Evolutionary conservation across 768 basidiomycete genomes (phyloP).

Genomic region (Pleurotus pulmonarius): DNA sequence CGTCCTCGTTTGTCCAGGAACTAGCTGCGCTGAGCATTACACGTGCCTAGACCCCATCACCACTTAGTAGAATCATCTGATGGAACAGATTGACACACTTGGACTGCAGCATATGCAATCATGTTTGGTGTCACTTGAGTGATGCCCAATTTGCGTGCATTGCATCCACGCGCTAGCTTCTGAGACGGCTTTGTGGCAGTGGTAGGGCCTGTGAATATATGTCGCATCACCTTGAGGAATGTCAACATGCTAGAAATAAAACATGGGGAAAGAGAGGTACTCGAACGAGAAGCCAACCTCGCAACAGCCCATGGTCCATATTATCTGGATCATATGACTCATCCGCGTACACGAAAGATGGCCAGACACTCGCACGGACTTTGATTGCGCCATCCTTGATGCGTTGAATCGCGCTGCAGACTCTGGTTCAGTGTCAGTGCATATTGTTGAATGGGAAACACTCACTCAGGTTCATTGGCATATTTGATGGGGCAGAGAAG

Average conservation of each 20-base stretch:
- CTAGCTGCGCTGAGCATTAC: constrained; percentile 15
- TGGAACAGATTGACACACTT: constrained; percentile 14
- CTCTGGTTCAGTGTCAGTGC: neutral
- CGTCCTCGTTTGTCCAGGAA: constrained; percentile 14
- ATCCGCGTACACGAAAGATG: constrained; percentile 1
- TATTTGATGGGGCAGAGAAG: neutral
- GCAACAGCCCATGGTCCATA: constrained; percentile 1
- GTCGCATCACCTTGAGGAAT: constrained; percentile 3
- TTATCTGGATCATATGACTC: constrained; percentile 1
- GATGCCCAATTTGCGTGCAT: constrained; percentile 10
- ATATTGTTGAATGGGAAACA: neutral
- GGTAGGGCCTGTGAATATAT: constrained; percentile 9
- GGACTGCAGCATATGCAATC: constrained; percentile 27
- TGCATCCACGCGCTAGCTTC: constrained; percentile 1
- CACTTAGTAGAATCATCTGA: neutral
- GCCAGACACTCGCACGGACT: neutral
- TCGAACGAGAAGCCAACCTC: constrained; percentile 2
- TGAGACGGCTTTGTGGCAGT: neutral
- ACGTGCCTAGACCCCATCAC: constrained; percentile 14
- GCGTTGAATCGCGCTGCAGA: neutral
- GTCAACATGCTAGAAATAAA: neutral
- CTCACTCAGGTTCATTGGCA: neutral
- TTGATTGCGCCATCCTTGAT: constrained; percentile 2
- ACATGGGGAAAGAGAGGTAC: neutral
- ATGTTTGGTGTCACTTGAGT: constrained; percentile 19